Percentiles rank a stretch among this genome's conserved stretches.
Evolutionary conservation across 1,284 basidiomycete genomes (phyloP).

Genomic region (Trametes polyzona): DNA sequence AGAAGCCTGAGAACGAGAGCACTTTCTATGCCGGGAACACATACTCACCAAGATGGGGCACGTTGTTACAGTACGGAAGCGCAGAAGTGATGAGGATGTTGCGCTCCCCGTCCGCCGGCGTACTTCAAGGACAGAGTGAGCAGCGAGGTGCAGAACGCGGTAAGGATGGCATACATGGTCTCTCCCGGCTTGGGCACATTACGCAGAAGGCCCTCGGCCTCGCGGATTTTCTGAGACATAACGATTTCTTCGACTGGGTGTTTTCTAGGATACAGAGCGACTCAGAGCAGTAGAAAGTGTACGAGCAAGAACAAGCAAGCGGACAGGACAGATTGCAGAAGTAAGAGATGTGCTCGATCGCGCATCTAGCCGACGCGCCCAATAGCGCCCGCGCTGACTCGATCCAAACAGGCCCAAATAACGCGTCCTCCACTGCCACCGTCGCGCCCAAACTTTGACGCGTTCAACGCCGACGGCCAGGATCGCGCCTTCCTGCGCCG

Average conservation of each 20-base stretch:
- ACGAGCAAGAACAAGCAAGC: not conserved
- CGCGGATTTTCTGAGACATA: constrained; percentile 73
- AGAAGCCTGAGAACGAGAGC: constrained; percentile 2
- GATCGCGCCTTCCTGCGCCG: too few relatives aligned
- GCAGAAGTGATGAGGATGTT: constrained; percentile 96
- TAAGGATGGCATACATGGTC: constrained; percentile 33
- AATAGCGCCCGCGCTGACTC: constrained; percentile 16
- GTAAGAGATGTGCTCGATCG: constrained; percentile 14
- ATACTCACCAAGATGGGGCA: constrained; percentile 87
- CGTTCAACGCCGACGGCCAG: too few relatives aligned
- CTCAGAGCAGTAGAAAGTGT: not conserved
- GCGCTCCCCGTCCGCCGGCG: constrained; percentile 83
- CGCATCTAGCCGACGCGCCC: constrained; percentile 20
- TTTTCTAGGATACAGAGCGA: not conserved
- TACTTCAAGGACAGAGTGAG: constrained; percentile 44
- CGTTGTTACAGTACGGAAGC: constrained; percentile 98
- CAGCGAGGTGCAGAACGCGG: not conserved
- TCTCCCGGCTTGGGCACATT: constrained; percentile 41
- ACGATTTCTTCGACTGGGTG: not conserved
- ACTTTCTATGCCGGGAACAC: not conserved
- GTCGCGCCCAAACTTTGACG: not conserved
- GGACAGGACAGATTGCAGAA: not conserved
- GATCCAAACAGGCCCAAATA: constrained; percentile 23
- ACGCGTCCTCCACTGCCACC: constrained; percentile 20
- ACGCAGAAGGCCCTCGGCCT: constrained; percentile 65